Evolutionary conservation across 352 stramenopile species (phyloP).

Genomic region (Phytophthora ohioensis): DNA sequence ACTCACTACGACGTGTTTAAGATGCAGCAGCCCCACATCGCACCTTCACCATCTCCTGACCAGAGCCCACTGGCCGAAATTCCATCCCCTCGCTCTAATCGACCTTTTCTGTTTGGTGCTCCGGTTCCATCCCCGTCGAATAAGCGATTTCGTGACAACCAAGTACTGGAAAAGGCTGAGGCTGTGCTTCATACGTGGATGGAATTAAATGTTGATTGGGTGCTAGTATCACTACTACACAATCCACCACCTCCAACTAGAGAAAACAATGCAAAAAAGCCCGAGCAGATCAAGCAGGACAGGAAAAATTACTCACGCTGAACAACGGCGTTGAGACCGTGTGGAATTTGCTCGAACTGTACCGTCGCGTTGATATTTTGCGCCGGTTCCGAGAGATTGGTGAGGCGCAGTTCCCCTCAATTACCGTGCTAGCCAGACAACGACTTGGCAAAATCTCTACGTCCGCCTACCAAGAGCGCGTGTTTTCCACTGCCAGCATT

Average conservation of each 20-base stretch:
- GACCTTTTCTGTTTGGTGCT: too few relatives aligned
- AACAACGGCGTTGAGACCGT: background rate
- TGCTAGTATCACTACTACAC: constrained; percentile 1
- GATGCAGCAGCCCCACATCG: too few relatives aligned
- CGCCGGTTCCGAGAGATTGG: background rate
- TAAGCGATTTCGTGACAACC: background rate
- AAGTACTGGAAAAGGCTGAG: constrained; percentile 1
- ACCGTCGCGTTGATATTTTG: constrained; percentile 14
- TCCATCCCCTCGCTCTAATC: too few relatives aligned
- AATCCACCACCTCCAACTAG: background rate
- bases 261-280: background rate
- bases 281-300: too few relatives aligned
- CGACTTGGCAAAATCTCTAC: constrained; percentile 15
- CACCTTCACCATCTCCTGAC: background rate
- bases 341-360: constrained; percentile 13
- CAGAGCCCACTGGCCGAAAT: too few relatives aligned
- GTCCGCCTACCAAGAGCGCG: constrained; percentile 14
- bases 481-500: constrained; percentile 10
- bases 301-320: too few relatives aligned
- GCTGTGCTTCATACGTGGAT: background rate
- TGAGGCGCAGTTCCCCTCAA: constrained; percentile 2
- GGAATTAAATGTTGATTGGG: constrained; percentile 10
- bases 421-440: constrained; percentile 5
- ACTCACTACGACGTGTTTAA: background rate
- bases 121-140: background rate